These are phyloP conservation scores for Fusarium sp. DNA, from an alignment of 2,329 filamentous ascomycete species.

Conservation along the genomic window DNA sequence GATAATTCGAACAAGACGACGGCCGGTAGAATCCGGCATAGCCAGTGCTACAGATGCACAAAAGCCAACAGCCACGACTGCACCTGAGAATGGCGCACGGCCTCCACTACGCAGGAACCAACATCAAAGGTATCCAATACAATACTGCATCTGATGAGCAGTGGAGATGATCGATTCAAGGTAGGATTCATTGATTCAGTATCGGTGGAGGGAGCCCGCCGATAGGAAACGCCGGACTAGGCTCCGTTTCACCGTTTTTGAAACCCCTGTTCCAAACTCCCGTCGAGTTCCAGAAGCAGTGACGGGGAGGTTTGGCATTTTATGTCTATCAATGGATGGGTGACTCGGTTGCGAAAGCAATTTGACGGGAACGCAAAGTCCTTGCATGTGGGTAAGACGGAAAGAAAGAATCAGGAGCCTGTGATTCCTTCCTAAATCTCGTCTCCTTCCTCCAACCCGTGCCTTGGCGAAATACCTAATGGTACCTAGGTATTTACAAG, in stretches of 20 bases:
- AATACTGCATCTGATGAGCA: background rate
- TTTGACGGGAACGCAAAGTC: conserved; percentile 11
- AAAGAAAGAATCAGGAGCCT: conserved; percentile 1
- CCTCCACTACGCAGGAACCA: conserved; percentile 23
- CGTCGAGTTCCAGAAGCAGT: background rate
- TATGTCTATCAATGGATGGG: conserved; percentile 4
- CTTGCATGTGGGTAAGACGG: background rate
- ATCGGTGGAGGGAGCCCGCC: background rate
- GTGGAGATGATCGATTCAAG: conserved; percentile 6
- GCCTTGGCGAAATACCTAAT: background rate
- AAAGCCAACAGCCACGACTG: conserved; percentile 22
- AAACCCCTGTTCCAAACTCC: conserved; percentile 4
- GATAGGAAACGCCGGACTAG: conserved; percentile 10
- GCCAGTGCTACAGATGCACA: conserved; percentile 5
- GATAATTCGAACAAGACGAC: background rate
- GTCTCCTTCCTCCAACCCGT: background rate
- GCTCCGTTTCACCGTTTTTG: conserved; percentile 32
- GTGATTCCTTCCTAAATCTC: background rate
- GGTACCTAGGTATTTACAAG: background rate
- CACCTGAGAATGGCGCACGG: conserved; percentile 25
- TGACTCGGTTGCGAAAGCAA: conserved; percentile 6
- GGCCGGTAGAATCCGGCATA: conserved; percentile 8
- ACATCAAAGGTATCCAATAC: conserved; percentile 4
- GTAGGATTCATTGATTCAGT: conserved; percentile 19
- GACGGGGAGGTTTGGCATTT: conserved; percentile 10